Evolutionary conservation across 2,329 filamentous ascomycete species (phyloP).

Genomic region (Talaromyces sp.): DNA sequence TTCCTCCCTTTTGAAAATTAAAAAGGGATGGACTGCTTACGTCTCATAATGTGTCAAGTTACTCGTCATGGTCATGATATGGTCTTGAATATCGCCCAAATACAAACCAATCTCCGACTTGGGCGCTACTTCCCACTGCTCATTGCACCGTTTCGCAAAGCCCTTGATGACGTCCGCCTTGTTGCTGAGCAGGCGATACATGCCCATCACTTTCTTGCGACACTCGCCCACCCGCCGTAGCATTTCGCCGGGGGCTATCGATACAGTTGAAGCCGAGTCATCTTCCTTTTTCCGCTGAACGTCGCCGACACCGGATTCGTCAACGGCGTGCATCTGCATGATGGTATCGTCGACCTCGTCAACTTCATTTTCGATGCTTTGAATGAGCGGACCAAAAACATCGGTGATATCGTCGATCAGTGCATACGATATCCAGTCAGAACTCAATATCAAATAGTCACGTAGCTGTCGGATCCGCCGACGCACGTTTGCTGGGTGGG

Average conservation of each 20-base stretch:
- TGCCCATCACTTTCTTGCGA: slow-evolving; percentile 92
- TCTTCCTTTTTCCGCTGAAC: slow-evolving; percentile 30
- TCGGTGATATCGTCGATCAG: slow-evolving; percentile 98
- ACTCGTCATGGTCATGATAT: slow-evolving; percentile 97
- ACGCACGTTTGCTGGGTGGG: slow-evolving; percentile 92
- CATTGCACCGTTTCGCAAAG: slow-evolving; percentile 96
- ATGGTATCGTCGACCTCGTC: slow-evolving; percentile 96
- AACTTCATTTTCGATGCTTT: slow-evolving; percentile 90
- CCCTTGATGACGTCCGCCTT: slow-evolving; percentile 99
- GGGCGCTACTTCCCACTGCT: slow-evolving; percentile 94
- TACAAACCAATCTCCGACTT: slow-evolving; percentile 96
- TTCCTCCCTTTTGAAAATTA: background rate
- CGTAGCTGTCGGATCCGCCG: slow-evolving; percentile 87
- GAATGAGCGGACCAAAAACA: slow-evolving; percentile 86
- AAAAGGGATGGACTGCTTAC: slow-evolving; percentile 46
- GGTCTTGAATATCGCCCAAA: slow-evolving; percentile 95
- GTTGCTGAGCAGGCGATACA: slow-evolving; percentile 88
- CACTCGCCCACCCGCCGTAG: slow-evolving; percentile 87
- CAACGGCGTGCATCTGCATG: slow-evolving; percentile 66
- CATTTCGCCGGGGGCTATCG: slow-evolving; percentile 67
- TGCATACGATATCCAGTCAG: slow-evolving; percentile 98
- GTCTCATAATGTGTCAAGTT: slow-evolving; percentile 96
- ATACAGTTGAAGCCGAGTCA: slow-evolving; percentile 22
- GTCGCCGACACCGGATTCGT: slow-evolving; percentile 33
- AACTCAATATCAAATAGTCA: slow-evolving; percentile 86